phyloP scores from a whole-genome alignment of 176 grass and related monocot genomes.

The Lolium multiflorum region DNA sequence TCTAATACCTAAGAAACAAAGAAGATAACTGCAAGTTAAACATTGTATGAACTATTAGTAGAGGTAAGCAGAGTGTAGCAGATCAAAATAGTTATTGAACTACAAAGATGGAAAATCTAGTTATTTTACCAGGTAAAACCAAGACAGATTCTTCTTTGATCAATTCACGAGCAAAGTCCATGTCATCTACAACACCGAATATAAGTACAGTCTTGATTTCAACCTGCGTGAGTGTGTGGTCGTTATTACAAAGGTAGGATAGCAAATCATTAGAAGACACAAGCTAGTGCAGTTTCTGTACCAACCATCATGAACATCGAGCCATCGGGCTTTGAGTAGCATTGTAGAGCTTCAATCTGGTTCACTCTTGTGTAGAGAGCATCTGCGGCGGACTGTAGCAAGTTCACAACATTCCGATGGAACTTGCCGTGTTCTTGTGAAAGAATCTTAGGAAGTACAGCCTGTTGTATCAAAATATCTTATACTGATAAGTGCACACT shows the following conservation, averaged over 20 bases:
- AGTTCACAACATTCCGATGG: slow-evolving; percentile 50
- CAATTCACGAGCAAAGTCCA: slow-evolving; percentile 72
- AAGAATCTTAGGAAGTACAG: slow-evolving; percentile 65
- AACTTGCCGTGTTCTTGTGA: slow-evolving; percentile 65
- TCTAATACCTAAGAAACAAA: background rate
- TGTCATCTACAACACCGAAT: slow-evolving; percentile 64
- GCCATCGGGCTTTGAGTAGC: slow-evolving; percentile 74
- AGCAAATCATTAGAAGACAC: background rate
- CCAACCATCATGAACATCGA: slow-evolving; percentile 99
- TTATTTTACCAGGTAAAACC: slow-evolving; percentile 71
- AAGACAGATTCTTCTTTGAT: slow-evolving; percentile 96
- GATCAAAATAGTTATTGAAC: background rate
- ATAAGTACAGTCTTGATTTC: slow-evolving; percentile 70
- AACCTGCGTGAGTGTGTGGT: slow-evolving; percentile 52
- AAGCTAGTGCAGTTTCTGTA: background rate
- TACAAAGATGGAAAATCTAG: background rate
- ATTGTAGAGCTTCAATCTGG: slow-evolving; percentile 64
- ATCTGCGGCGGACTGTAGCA: slow-evolving; percentile 64
- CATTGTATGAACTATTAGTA: background rate
- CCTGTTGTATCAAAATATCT: slow-evolving; percentile 45
- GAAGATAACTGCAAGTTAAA: background rate
- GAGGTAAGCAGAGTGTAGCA: background rate
- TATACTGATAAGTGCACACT: background rate
- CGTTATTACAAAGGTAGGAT: background rate
- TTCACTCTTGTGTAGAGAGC: slow-evolving; percentile 58